These are phyloP conservation scores for Metschnikowia drakensbergensis DNA, from an alignment of 805 yeast species.

Conservation along the genomic window DNA sequence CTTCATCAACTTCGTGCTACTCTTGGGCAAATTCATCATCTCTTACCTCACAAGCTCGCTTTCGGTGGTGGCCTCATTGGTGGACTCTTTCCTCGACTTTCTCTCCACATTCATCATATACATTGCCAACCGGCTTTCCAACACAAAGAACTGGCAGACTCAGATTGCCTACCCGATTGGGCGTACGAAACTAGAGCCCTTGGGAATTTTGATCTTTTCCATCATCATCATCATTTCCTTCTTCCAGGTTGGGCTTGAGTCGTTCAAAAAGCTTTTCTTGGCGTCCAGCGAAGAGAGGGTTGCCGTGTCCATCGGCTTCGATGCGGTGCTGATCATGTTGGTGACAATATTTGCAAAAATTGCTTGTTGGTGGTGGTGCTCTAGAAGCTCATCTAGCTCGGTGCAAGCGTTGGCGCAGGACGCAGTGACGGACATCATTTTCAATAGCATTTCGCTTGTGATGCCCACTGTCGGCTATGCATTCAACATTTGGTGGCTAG, in stretches of 20 bases:
- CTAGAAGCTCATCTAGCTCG: constrained; percentile 55
- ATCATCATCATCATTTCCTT: constrained; percentile 68
- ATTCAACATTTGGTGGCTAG: constrained; percentile 64
- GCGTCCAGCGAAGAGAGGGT: constrained; percentile 27
- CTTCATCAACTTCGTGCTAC: constrained; percentile 51
- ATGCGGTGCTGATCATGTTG: constrained; percentile 58
- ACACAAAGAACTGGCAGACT: constrained; percentile 44
- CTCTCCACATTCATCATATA: constrained; percentile 71
- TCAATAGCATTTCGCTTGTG: constrained; percentile 65
- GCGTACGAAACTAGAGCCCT: constrained; percentile 66
- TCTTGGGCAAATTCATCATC: constrained; percentile 58
- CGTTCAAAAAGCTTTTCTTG: constrained; percentile 47
- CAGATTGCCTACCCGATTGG: constrained; percentile 62
- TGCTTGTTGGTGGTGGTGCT: constrained; percentile 63
- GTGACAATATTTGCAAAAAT: constrained; percentile 58
- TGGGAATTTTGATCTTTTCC: constrained; percentile 72
- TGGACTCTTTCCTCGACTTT: constrained; percentile 72
- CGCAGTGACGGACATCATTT: constrained; percentile 72
- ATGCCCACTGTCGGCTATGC: constrained; percentile 62
- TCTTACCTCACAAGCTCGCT: constrained; percentile 65
- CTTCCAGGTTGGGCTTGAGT: constrained; percentile 65
- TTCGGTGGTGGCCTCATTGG: constrained; percentile 72
- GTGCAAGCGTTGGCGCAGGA: constrained; percentile 80
- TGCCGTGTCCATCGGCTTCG: constrained; percentile 45
- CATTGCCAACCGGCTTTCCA: constrained; percentile 51